Evolutionary conservation across 192 early-diverging fungal species (phyloP).

Genomic region (Chytriomyces confervae): DNA sequence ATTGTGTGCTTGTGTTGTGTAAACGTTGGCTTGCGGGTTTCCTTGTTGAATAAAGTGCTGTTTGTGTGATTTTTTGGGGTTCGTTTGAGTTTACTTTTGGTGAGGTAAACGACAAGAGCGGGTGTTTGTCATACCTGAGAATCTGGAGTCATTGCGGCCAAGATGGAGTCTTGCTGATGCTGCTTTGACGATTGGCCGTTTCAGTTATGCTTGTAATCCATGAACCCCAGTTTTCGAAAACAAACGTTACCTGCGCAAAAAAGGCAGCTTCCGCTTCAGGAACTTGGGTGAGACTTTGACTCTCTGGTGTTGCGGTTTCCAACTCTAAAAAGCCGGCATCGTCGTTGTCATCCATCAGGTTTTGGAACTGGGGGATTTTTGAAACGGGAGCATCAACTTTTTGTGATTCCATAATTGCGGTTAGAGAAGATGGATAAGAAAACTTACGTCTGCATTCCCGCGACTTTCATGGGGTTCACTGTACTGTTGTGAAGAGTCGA

Average conservation of each 20-base stretch:
- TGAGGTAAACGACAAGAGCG: not conserved
- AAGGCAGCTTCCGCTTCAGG: not conserved
- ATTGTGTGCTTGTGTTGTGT: not conserved
- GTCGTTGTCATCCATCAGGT: slow-evolving; percentile 40
- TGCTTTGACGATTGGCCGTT: not conserved
- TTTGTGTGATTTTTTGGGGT: not conserved
- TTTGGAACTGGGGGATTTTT: slow-evolving; percentile 28
- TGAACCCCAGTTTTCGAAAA: not conserved
- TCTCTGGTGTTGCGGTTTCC: slow-evolving; percentile 14
- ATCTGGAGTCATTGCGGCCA: not conserved
- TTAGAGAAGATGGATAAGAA: not conserved
- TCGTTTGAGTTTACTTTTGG: not conserved
- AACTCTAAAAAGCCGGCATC: slow-evolving; percentile 23
- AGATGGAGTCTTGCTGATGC: not conserved
- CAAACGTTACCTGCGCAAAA: not conserved
- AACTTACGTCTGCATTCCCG: slow-evolving; percentile 35
- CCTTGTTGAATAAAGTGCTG: not conserved
- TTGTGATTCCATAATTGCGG: no score
- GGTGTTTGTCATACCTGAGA: not conserved
- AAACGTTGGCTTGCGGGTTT: not conserved
- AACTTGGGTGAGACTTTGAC: not conserved
- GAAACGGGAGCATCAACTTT: not conserved
- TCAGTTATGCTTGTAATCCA: not conserved
- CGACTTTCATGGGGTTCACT: slow-evolving; percentile 44
- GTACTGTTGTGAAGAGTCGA: slow-evolving; percentile 17